These are phyloP conservation scores for Penicillium coprophilum DNA, from an alignment of 495 filamentous ascomycete genomes.

Conservation along the genomic window DNA sequence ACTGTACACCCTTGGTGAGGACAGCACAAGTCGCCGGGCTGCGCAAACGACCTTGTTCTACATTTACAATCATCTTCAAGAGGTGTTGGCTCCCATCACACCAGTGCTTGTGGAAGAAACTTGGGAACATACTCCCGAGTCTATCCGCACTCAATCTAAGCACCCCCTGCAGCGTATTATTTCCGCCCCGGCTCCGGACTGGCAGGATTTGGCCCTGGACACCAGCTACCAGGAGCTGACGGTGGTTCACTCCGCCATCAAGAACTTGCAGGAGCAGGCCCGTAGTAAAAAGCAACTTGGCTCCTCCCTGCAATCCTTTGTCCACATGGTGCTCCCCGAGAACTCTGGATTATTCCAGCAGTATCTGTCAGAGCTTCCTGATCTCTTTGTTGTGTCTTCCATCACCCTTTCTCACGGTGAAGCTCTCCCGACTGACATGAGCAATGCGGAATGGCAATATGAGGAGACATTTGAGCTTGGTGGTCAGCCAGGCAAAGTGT, in stretches of 20 bases:
- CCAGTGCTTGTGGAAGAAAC: conserved; percentile 86
- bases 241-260: conserved; percentile 59
- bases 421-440: conserved; percentile 25
- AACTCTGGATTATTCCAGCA: conserved; percentile 42
- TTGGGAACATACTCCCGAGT: conserved; percentile 71
- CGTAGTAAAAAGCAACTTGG: conserved; percentile 64
- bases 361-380: conserved; percentile 63
- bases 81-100: conserved; percentile 76
- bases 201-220: conserved; percentile 40
- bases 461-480: conserved; percentile 52
- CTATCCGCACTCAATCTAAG: conserved; percentile 52
- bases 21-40: conserved; percentile 48
- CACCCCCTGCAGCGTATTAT: conserved; percentile 46
- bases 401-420: conserved; percentile 50
- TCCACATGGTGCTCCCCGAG: conserved; percentile 48
- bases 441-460: conserved; percentile 54
- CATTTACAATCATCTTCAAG: conserved; percentile 67
- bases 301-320: conserved; percentile 69
- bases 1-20: conserved; percentile 73
- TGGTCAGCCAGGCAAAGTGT: conserved; percentile 48
- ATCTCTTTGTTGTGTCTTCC: conserved; percentile 74
- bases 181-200: conserved; percentile 32
- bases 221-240: conserved; percentile 58
- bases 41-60: conserved; percentile 69
- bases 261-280: conserved; percentile 67